A percentile compares a stretch with the other conserved stretches of the same genome.
phyloP scores from a whole-genome alignment of 2,329 filamentous ascomycete species.

The Xylaria arbuscula region DNA sequence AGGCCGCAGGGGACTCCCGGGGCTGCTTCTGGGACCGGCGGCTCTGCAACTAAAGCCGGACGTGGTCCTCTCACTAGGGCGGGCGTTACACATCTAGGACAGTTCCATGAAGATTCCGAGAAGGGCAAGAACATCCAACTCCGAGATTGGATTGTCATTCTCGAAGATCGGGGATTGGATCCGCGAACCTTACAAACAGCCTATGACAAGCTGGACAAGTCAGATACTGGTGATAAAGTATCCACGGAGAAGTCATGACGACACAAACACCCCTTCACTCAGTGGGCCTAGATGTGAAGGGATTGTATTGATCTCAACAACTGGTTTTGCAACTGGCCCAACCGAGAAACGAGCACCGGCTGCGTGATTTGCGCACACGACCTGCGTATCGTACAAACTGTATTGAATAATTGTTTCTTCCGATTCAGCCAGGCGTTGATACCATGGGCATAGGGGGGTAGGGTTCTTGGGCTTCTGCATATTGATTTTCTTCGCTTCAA shows the following conservation, averaged over 20 bases:
- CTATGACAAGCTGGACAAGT: conserved; percentile 64
- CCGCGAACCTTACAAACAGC: conserved; percentile 69
- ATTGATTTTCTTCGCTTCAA: conserved; percentile 34
- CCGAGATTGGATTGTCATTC: conserved; percentile 80
- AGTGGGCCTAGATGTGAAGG: neutral
- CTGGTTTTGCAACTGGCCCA: neutral
- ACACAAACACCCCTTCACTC: neutral
- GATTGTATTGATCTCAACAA: conserved; percentile 3
- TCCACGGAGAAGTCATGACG: conserved; percentile 35
- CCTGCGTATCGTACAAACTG: conserved; percentile 36
- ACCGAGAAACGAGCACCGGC: neutral
- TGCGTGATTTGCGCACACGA: conserved; percentile 6
- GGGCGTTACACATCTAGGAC: conserved; percentile 73
- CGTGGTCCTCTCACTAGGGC: conserved; percentile 62
- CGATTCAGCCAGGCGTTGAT: conserved; percentile 48
- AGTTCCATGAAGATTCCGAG: conserved; percentile 80
- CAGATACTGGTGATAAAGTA: conserved; percentile 50
- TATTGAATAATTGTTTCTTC: conserved; percentile 45
- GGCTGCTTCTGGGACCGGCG: conserved; percentile 51
- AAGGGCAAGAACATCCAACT: conserved; percentile 84
- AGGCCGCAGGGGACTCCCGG: conserved; percentile 44
- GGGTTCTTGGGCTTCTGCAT: conserved; percentile 41
- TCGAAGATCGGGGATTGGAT: conserved; percentile 82
- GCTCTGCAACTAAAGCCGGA: conserved; percentile 49
- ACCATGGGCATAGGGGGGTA: conserved; percentile 44